Percentiles rank a stretch among this genome's conserved stretches.
Conservation (phyloP, 2,329 filamentous ascomycete species). For the Massarina eburnea region DNA sequence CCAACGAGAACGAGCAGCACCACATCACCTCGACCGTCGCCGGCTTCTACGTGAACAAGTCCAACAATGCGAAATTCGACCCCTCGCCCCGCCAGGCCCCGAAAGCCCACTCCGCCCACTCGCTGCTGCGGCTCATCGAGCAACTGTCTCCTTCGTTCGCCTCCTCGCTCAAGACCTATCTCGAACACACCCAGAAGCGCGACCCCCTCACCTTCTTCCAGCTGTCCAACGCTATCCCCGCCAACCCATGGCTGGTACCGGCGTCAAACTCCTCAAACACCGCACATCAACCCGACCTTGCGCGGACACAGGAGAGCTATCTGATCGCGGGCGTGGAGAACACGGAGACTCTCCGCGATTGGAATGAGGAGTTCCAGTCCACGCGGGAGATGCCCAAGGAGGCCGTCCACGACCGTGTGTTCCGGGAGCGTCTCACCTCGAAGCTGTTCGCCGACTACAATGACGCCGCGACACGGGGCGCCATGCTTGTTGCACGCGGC, state of each 20-base stretch:
- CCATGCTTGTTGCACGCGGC: slow-evolving; percentile 86
- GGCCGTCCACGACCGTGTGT: slow-evolving; percentile 91
- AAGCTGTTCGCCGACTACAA: slow-evolving; percentile 98
- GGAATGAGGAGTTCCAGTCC: slow-evolving; percentile 99
- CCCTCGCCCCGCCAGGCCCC: slow-evolving; percentile 77
- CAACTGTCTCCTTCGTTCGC: slow-evolving; percentile 83
- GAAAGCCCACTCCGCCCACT: slow-evolving; percentile 80
- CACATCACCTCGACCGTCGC: slow-evolving; percentile 93
- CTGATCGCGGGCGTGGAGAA: slow-evolving; percentile 89
- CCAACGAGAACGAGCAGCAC: slow-evolving; percentile 91
- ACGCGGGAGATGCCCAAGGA: slow-evolving; percentile 93
- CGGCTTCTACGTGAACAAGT: slow-evolving; percentile 97
- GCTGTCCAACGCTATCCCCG: slow-evolving; percentile 90
- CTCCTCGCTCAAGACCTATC: slow-evolving; percentile 72
- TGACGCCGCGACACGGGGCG: slow-evolving; percentile 88
- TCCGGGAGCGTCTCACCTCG: slow-evolving; percentile 88
- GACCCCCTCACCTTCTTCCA: slow-evolving; percentile 93
- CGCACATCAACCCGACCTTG: slow-evolving; percentile 78
- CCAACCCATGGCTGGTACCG: slow-evolving; percentile 88
- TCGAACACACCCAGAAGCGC: slow-evolving; percentile 80
- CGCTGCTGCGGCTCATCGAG: slow-evolving; percentile 76
- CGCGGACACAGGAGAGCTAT: slow-evolving; percentile 89
- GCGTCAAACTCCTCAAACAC: slow-evolving; percentile 64
- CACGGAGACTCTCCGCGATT: slow-evolving; percentile 90
- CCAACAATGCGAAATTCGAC: slow-evolving; percentile 92